Evolutionary conservation across 192 early-diverging fungal species (phyloP), one percentile per base, ranked within the genome.

Genomic region (Mortierella antarctica): DNA sequence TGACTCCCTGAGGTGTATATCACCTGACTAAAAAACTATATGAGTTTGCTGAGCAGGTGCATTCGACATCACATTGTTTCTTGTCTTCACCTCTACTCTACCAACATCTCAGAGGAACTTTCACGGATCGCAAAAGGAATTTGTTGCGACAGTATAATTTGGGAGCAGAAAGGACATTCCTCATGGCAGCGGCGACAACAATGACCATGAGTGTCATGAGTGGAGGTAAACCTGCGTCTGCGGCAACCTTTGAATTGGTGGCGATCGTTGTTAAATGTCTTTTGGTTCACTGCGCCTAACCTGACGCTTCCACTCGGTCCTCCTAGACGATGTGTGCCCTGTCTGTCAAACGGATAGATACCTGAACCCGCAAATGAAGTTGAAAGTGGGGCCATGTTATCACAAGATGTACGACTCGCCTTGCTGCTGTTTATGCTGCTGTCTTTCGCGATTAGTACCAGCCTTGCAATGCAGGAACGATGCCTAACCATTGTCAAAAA

Each of bases 321-420:
- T 54, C 5, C 39, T 70, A 80, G 84, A 85, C 21, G 84, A 85
- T 41, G 66, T 73, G 23, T 95, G 94, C 50, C 94, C 92, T 44
- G 92, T 96, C 18, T 98, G 96, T 83, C 91, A 92, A 66, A 93
- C 91, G 60, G 89, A 92, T 56, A 88, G 93, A 70, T 98, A 96
- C 83, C 86, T 99, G 49, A 95, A 94, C 64, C 92, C 92, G 23
- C 87, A 87, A 67, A 90, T 99, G 88, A 93, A 91, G 77, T 88
- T 99, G 42, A 86, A 96, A n/a, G 96, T 97, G 21, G 91, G 93
- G 46, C 94, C 95, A 12, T 99, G 97, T 83, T 97, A 95, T 82
- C 96, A 99, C 87, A 96, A 94, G 81, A 95, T 98, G 95, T 93
- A 85, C 46, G 85, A n/a, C 21, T 39, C 7, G 5, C 31, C 31